A percentile compares a stretch with the other conserved stretches of the same genome.
These are phyloP conservation scores for Phytophthora brassicae DNA, from an alignment of 352 stramenopile species.

Conservation along the genomic window DNA sequence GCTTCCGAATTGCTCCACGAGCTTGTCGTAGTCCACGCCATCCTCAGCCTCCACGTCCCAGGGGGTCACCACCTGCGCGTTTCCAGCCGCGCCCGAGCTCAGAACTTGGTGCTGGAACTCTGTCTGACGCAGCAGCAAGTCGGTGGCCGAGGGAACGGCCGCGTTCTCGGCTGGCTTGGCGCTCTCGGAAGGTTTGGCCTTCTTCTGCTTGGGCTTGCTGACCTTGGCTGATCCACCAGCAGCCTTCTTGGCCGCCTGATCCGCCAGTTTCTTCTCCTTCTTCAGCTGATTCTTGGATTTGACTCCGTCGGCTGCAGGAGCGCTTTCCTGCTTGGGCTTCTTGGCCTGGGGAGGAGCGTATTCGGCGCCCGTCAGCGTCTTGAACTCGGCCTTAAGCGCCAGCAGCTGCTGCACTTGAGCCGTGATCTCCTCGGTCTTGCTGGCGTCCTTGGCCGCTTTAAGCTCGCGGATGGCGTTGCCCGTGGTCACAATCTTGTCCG, in stretches of 20 bases:
- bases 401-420: constrained; percentile 63
- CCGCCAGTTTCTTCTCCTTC: constrained; percentile 86
- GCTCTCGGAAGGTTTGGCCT: constrained; percentile 71
- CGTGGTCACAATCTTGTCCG: constrained; percentile 69
- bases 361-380: constrained; percentile 69
- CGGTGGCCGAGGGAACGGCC: constrained; percentile 49
- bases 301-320: constrained; percentile 18
- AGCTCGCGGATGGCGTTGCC: constrained; percentile 78
- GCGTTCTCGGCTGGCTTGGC: constrained; percentile 67
- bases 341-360: constrained; percentile 57
- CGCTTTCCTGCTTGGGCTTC: constrained; percentile 35
- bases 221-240: constrained; percentile 27
- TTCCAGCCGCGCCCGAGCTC: constrained; percentile 46
- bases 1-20: constrained; percentile 98
- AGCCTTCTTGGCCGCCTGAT: constrained; percentile 63
- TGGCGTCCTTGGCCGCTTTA: constrained; percentile 72
- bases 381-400: constrained; percentile 79
- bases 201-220: constrained; percentile 39
- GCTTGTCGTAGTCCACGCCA: constrained; percentile 99
- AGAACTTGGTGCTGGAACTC: constrained; percentile 74
- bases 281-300: constrained; percentile 88
- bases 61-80: constrained; percentile 88
- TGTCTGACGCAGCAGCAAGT: constrained; percentile 71
- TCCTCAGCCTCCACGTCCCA: constrained; percentile 95
- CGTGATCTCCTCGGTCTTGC: constrained; percentile 45